Evolutionary conservation across 1,284 basidiomycete species (phyloP).

Genomic region (Trametes hirsuta): DNA sequence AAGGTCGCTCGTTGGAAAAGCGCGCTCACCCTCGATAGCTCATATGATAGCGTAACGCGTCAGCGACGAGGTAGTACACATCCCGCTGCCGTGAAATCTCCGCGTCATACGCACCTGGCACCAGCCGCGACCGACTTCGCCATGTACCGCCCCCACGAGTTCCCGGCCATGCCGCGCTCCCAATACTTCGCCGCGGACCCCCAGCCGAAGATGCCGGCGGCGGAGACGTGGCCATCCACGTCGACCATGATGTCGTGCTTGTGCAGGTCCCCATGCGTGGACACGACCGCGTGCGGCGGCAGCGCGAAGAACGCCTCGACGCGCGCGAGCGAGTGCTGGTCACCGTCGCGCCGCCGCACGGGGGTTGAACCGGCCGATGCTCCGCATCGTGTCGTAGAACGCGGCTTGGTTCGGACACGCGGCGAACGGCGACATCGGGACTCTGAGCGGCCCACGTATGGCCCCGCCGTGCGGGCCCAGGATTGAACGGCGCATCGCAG

Average conservation of each 20-base stretch:
- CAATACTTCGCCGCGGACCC: conserved; percentile 10
- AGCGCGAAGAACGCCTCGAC: neutral
- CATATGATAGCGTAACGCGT: no score
- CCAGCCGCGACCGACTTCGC: no score
- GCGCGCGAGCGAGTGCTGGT: no score
- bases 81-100: no score
- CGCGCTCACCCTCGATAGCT: no score
- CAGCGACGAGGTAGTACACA: no score
- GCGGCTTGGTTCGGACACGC: neutral
- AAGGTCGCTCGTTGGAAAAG: no score
- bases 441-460: neutral
- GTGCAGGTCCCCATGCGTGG: conserved; percentile 15
- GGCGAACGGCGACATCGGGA: neutral
- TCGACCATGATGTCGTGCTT: conserved; percentile 9
- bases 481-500: neutral
- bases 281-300: conserved; percentile 14
- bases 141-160: neutral
- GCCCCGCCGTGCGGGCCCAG: neutral
- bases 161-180: neutral
- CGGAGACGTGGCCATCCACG: conserved; percentile 4
- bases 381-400: neutral
- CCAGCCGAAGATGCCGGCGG: conserved; percentile 6
- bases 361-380: no score
- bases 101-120: no score
- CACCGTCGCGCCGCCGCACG: no score